A percentile compares a stretch with the other conserved stretches of the same genome.
These are phyloP conservation scores for Verticillium klebahnii DNA, from an alignment of 2,329 filamentous ascomycete species.

Conservation along the genomic window DNA sequence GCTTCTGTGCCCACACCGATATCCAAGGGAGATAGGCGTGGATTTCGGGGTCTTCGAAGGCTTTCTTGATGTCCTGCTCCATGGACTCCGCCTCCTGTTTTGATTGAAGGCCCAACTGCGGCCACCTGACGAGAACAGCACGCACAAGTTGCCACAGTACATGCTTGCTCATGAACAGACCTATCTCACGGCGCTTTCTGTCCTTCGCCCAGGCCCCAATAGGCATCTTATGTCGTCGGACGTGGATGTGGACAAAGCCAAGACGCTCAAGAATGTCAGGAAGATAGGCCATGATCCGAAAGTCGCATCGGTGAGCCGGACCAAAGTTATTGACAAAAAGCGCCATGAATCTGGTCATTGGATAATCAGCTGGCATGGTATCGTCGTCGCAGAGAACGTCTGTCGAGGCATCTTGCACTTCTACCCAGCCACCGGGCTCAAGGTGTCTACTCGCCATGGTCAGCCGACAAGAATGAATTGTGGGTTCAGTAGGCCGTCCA, in stretches of 20 bases:
- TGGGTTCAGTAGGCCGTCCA: not conserved
- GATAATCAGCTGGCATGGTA: constrained; percentile 11
- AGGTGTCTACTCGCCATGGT: constrained; percentile 21
- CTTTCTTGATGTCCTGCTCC: constrained; percentile 22
- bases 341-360: constrained; percentile 20
- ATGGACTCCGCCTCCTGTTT: constrained; percentile 27
- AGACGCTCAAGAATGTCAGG: constrained; percentile 21
- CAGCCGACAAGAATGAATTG: constrained; percentile 1
- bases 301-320: constrained; percentile 27
- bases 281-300: constrained; percentile 22
- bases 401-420: constrained; percentile 30
- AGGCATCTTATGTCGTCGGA: constrained; percentile 23
- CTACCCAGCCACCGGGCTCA: constrained; percentile 34
- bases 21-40: constrained; percentile 30
- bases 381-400: constrained; percentile 27
- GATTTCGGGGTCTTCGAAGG: constrained; percentile 25
- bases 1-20: constrained; percentile 34
- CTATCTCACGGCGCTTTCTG: constrained; percentile 27
- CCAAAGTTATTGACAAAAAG: constrained; percentile 26
- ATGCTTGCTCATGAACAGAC: constrained; percentile 27
- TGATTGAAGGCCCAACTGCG: constrained; percentile 21
- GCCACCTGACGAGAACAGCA: constrained; percentile 25
- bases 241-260: constrained; percentile 29
- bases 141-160: constrained; percentile 26
- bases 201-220: constrained; percentile 33